A percentile compares a stretch with the other conserved stretches of the same genome.
These are phyloP conservation scores for Psophocarpus tetragonolobus DNA, from an alignment of 306 rosid species.

Conservation along the genomic window DNA sequence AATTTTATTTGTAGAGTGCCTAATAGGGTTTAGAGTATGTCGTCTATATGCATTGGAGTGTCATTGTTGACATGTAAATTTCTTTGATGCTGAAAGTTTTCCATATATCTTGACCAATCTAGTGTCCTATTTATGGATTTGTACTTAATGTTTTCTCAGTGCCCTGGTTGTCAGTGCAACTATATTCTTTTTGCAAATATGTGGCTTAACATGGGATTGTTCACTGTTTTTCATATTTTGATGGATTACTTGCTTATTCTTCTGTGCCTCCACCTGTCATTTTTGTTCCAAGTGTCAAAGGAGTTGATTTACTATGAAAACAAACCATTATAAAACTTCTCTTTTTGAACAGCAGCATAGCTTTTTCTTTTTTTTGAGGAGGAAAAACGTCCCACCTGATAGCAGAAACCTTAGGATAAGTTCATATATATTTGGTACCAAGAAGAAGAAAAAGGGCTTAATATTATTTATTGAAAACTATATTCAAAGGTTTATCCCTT, in stretches of 20 bases:
- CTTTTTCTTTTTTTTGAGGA: no score
- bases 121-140: background rate
- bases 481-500: conserved; percentile 18
- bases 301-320: background rate
- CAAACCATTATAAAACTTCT: background rate
- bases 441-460: background rate
- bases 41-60: background rate
- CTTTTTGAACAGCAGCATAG: background rate
- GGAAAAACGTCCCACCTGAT: no score
- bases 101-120: background rate
- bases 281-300: background rate
- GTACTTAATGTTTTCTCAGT: background rate
- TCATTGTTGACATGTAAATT: background rate
- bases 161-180: conserved; percentile 2
- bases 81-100: background rate
- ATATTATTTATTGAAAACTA: background rate
- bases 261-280: background rate
- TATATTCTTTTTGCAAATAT: conserved; percentile 17
- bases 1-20: background rate
- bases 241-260: background rate
- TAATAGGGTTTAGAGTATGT: background rate
- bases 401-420: background rate
- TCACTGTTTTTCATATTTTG: conserved; percentile 3
- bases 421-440: background rate
- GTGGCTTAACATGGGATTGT: background rate